Base-by-base conservation (phyloP, 2,329 filamentous ascomycete genomes). In the Colletotrichum cereale region DNA sequence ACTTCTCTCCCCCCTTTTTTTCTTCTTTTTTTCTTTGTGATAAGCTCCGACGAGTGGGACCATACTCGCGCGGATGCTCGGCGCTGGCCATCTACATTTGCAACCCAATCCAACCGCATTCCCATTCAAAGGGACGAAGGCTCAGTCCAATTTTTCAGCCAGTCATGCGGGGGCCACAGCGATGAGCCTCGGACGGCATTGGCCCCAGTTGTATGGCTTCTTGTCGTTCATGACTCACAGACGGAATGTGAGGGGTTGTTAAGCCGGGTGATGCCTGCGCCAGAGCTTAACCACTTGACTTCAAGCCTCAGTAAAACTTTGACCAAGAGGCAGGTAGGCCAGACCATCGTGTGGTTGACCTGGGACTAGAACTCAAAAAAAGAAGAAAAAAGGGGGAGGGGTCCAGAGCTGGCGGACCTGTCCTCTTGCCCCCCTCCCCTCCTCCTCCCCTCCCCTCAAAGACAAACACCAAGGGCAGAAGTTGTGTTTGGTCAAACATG, bases 161-260 rank as follows among this genome's bases (percentile, higher is more conserved):
- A 67, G 64, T 67, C 68, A 71, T 26, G 48, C n/a, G 38, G 52
- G 57, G 57, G 67, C 50, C 57, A 67, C 58, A 40, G 31, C 57
- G 57, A 55, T 62, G 50, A 67, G 40, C 58, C 68, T 68, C 34
- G 65, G 11, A 62, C 52, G 52, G n/a, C 31, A 62, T 44, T 57
- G 58, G 64, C 57, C 57, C 52, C 57, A 38, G 38, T 63, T 42
- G 57, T 53, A 52, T 71, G 57, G 64, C 56, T 26, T 71, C 57
- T 71, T 60, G 65, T 63, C 58, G 38, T 62, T 53, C 58, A 68
- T 71, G 68, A 71, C 68, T 71, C 68, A 71, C 65, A 63, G 68
- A 67, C 58, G 44, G 52, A 38, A 71, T 63, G 38, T 68, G 68
- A 68, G 58, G 64, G 68, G 64, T 60, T 63, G 44, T 57, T 42